Conservation (phyloP, 2,329 filamentous ascomycete genomes). For the Fusarium phyllophilum region DNA sequence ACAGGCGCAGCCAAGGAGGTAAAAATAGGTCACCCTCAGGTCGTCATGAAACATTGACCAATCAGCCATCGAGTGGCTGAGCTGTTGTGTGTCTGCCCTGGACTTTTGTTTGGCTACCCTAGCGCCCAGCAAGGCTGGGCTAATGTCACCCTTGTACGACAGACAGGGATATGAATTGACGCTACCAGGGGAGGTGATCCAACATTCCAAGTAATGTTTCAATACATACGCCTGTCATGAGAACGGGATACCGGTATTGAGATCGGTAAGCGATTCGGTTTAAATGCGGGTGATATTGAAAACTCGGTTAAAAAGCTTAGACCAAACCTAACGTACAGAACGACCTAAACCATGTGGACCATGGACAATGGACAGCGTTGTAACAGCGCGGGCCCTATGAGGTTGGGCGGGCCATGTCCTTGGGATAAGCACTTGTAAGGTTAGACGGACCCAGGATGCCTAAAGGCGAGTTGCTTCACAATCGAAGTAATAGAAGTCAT, state of each 20-base stretch:
- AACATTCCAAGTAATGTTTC: conserved; percentile 5
- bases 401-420: conserved; percentile 11
- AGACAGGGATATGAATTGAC: conserved; percentile 21
- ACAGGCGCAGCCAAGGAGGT: conserved; percentile 27
- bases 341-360: not conserved
- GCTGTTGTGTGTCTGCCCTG: conserved; percentile 1
- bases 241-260: not conserved
- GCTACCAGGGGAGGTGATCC: conserved; percentile 25
- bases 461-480: not conserved
- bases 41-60: conserved; percentile 26
- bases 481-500: not conserved
- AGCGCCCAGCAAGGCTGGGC: conserved; percentile 32
- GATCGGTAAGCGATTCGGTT: not conserved
- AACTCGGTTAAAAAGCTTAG: not conserved
- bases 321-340: not conserved
- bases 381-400: conserved; percentile 18
- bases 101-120: conserved; percentile 14
- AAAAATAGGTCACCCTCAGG: conserved; percentile 34
- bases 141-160: conserved; percentile 20
- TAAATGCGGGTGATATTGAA: not conserved
- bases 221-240: conserved; percentile 11
- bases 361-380: not conserved
- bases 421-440: conserved; percentile 18
- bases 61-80: conserved; percentile 28
- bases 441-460: not conserved